These are phyloP conservation scores for Dactylonectria estremocensis DNA, from an alignment of 2,329 filamentous ascomycete genomes.

Conservation along the genomic window DNA sequence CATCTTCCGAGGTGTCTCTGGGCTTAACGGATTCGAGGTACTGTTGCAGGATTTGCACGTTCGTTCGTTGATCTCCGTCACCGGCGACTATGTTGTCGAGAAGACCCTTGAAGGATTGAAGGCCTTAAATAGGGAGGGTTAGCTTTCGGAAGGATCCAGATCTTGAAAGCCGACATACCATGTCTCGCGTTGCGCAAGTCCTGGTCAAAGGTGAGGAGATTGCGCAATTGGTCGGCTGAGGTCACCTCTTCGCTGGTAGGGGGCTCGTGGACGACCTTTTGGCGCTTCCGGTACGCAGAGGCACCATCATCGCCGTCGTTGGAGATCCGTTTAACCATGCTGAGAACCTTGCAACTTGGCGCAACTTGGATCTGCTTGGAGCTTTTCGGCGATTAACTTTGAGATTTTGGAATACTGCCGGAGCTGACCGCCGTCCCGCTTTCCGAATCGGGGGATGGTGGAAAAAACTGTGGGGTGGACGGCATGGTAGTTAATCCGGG, in stretches of 20 bases:
- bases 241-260: conserved; percentile 74
- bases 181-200: conserved; percentile 78
- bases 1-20: conserved; percentile 59
- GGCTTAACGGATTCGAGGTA: conserved; percentile 75
- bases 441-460: conserved; percentile 38
- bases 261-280: conserved; percentile 69
- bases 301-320: conserved; percentile 58
- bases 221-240: conserved; percentile 76
- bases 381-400: conserved; percentile 37
- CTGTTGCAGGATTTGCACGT: conserved; percentile 74
- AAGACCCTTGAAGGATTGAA: conserved; percentile 79
- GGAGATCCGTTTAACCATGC: conserved; percentile 64
- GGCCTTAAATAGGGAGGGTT: conserved; percentile 59
- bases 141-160: not conserved
- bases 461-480: conserved; percentile 4
- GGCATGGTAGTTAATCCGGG: conserved; percentile 38
- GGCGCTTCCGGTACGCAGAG: conserved; percentile 65
- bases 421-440: conserved; percentile 50
- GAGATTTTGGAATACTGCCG: conserved; percentile 58
- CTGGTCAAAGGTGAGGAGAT: conserved; percentile 80
- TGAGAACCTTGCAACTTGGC: conserved; percentile 41
- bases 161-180: conserved; percentile 59
- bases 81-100: conserved; percentile 76
- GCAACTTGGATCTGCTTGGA: conserved; percentile 31
- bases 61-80: conserved; percentile 58